Evolutionary conservation across 208 protist genomes (phyloP).

Genomic region (Endotrypanum monterogeii): DNA sequence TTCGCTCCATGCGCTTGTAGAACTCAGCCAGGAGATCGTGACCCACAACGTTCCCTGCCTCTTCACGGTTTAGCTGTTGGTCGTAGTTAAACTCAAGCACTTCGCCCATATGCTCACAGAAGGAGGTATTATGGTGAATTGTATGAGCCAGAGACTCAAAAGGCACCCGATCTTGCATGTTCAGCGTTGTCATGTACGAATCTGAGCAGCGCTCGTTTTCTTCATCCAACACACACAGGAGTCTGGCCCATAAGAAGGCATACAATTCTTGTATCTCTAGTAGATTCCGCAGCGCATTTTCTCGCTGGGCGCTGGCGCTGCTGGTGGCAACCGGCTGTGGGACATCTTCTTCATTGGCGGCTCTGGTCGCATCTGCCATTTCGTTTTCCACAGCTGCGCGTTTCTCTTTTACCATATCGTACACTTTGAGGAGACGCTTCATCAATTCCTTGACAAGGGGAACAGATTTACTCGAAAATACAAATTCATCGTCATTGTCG

Average conservation of each 20-base stretch:
- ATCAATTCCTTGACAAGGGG: constrained; percentile 46
- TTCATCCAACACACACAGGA: constrained; percentile 63
- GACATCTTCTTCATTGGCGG: constrained; percentile 9
- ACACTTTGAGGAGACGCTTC: constrained; percentile 40
- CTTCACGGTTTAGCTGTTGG: constrained; percentile 35
- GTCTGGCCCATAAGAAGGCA: constrained; percentile 38
- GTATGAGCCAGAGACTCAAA: constrained; percentile 76
- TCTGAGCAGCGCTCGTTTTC: constrained; percentile 75
- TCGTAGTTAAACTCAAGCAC: constrained; percentile 54
- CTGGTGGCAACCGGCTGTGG: not conserved
- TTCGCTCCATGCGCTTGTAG: constrained; percentile 45
- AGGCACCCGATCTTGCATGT: constrained; percentile 72
- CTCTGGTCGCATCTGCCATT: not conserved
- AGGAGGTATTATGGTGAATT: constrained; percentile 76
- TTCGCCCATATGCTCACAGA: constrained; percentile 81
- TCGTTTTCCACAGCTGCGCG: constrained; percentile 21
- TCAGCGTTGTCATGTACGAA: constrained; percentile 70
- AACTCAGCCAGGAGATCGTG: constrained; percentile 40
- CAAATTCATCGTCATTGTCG: constrained; percentile 38
- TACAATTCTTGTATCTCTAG: constrained; percentile 22
- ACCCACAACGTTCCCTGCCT: constrained; percentile 18
- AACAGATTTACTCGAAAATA: constrained; percentile 36
- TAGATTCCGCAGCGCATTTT: constrained; percentile 13
- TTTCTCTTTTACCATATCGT: constrained; percentile 26
- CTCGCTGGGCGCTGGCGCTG: constrained; percentile 14